Evolutionary conservation across 257 asterid genomes (phyloP), one percentile per base, ranked within the genome.

Genomic region (Primulina huaijiensis): DNA sequence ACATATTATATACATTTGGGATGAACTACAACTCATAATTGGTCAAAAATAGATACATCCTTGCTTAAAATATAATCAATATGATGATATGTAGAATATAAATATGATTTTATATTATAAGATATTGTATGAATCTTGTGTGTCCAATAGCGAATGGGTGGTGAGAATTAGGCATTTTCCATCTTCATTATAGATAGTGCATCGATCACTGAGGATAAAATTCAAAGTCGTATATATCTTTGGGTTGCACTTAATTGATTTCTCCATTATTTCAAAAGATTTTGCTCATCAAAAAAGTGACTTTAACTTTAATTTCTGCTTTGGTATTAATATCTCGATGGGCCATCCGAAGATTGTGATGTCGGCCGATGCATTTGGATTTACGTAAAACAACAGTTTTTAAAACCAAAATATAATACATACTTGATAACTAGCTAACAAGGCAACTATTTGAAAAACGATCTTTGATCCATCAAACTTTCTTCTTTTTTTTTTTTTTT

Each of bases 301-400:
- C 46, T 33, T 43, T 64, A 46, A 61, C 66, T 76, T 75, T 76
- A 31, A 16, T 17, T 60, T 19, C 8, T 57, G 40, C 33, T 50
- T 71, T 70, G 59, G 43, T 38, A 25, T 64, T 55, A 34, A 60
- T 46, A 79, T 76, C 81, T 61, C 17, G 8, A 61, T 35, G 75
- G 83, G 64, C 78, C 80, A 64, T 52, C 62, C 29, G 2, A 69
- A 77, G 81, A 80, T 73, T 76, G 40, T 65, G 34, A 69, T 80
- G 84, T 80, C 81, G 74, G 84, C 78, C 78, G 14, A 74, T 60
- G 34, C 8, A 5, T 38, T 64, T 12, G 43, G 67, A 60, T 50
- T 46, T 50, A 50, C 56, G 4, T 50, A 46, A 46, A 46, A 40
- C 11, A 40, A 0, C 52, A 12, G 19, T 50, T 14, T 38, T 38